Conservation (phyloP, 2,329 filamentous ascomycete genomes). For the Neofusicoccum umdonicola region DNA sequence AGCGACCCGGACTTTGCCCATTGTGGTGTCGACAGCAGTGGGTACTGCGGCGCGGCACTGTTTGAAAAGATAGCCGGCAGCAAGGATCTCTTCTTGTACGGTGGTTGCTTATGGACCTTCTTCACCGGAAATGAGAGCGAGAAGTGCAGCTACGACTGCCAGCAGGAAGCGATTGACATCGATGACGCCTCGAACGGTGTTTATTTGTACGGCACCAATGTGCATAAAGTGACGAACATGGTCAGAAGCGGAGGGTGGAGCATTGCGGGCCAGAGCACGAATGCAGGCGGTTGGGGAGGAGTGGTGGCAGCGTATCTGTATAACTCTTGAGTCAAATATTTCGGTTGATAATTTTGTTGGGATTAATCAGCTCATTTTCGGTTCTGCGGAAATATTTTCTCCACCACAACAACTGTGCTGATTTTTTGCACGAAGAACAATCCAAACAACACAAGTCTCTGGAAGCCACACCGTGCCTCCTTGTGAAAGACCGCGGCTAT, state of each 20-base stretch:
- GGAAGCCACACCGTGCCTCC: too few species aligned
- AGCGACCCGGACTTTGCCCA: slow-evolving; percentile 32
- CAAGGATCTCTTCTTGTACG: slow-evolving; percentile 6
- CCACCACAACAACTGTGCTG: neutral
- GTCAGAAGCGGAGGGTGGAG: neutral
- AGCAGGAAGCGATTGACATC: slow-evolving; percentile 4
- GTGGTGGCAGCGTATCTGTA: slow-evolving; percentile 18
- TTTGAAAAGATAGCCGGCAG: neutral
- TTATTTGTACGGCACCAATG: slow-evolving; percentile 12
- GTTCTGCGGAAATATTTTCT: neutral
- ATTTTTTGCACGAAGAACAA: too few species aligned
- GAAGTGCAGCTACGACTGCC: neutral
- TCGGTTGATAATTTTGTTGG: slow-evolving; percentile 6
- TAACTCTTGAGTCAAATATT: slow-evolving; percentile 7
- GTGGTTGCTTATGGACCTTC: slow-evolving; percentile 15
- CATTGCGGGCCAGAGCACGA: neutral
- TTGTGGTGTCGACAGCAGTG: slow-evolving; percentile 19
- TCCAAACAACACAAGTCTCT: too few species aligned
- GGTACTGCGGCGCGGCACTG: slow-evolving; percentile 18
- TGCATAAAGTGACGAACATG: slow-evolving; percentile 13
- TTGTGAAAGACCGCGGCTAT: too few species aligned
- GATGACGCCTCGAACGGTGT: neutral
- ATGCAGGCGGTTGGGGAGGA: slow-evolving; percentile 16
- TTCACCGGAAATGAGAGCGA: neutral
- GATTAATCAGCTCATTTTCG: neutral